Evolutionary conservation across 2,329 filamentous ascomycete species (phyloP).

Genomic region (Sporothrix schenckii): DNA sequence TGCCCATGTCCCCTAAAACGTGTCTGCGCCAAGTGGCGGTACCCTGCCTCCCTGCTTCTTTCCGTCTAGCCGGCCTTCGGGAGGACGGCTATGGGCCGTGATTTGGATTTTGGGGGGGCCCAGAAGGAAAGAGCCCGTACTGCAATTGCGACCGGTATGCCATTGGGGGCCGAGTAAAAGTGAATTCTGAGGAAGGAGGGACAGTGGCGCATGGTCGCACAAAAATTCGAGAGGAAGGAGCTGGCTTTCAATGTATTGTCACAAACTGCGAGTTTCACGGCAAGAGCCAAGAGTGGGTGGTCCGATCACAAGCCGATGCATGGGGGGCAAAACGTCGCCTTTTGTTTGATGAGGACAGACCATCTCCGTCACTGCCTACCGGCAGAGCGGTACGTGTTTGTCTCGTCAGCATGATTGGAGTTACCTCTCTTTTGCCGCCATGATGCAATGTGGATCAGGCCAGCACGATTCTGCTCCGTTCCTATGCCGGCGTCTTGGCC

Average conservation of each 20-base stretch:
- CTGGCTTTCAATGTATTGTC: neutral
- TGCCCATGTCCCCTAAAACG: neutral
- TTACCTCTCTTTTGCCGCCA: neutral
- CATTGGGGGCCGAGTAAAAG: no score
- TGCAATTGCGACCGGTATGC: neutral
- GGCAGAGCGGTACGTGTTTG: neutral
- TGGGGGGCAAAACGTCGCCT: constrained; percentile 3
- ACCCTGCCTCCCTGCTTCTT: neutral
- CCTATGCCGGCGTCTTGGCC: constrained; percentile 26
- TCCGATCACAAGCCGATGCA: constrained; percentile 22
- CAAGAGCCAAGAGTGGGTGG: neutral
- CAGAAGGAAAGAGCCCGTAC: neutral
- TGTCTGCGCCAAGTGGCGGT: neutral
- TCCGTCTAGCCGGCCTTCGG: constrained; percentile 25
- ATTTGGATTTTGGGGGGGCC: neutral
- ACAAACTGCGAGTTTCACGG: neutral
- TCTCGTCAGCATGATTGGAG: neutral
- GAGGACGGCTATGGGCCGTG: constrained; percentile 29
- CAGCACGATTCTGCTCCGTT: constrained; percentile 10
- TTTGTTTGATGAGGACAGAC: neutral
- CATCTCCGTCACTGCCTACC: constrained; percentile 10
- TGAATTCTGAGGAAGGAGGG: neutral
- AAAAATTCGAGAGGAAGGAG: constrained; percentile 3
- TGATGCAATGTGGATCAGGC: constrained; percentile 26
- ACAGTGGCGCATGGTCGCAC: neutral